Percentiles rank a stretch among this genome's conserved stretches.
Evolutionary conservation across 164 flowering plant genomes (phyloP).

Genomic region (Pachysandra terminalis): DNA sequence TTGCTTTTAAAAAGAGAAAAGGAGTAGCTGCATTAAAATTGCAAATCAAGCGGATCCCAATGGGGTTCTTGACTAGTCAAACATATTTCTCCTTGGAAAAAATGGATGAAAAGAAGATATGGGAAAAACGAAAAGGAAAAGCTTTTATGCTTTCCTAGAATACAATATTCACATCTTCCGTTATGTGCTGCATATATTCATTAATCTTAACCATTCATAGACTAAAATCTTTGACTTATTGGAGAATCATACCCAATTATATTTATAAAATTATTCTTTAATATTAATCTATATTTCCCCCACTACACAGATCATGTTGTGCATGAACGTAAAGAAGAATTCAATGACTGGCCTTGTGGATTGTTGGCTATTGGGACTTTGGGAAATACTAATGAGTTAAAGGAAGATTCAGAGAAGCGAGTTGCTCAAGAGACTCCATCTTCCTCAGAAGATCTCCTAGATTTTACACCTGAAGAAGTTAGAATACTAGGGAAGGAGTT

Average conservation of each 20-base stretch:
- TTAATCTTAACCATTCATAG: background rate
- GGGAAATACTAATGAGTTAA: constrained; percentile 47
- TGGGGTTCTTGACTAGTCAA: too few species aligned
- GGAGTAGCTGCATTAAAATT: too few species aligned
- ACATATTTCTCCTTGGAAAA: background rate
- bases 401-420: constrained; percentile 21
- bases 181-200: background rate
- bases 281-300: background rate
- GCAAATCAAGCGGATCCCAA: too few species aligned
- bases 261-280: background rate
- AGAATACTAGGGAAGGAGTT: constrained; percentile 54
- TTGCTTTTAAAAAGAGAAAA: too few species aligned
- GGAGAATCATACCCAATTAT: too few species aligned
- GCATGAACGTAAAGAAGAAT: constrained; percentile 64
- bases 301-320: constrained; percentile 31
- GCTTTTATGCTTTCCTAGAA: constrained; percentile 1
- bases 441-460: constrained; percentile 44
- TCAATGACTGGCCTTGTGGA: constrained; percentile 88
- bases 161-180: background rate
- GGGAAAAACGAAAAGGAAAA: background rate
- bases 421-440: constrained; percentile 29
- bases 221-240: too few species aligned
- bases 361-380: constrained; percentile 86
- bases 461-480: constrained; percentile 80
- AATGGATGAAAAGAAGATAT: background rate